A percentile compares a stretch with the other conserved stretches of the same genome.
phyloP scores from a whole-genome alignment of 805 yeast genomes.

The Schwanniomyces pseudopolymorphus region DNA sequence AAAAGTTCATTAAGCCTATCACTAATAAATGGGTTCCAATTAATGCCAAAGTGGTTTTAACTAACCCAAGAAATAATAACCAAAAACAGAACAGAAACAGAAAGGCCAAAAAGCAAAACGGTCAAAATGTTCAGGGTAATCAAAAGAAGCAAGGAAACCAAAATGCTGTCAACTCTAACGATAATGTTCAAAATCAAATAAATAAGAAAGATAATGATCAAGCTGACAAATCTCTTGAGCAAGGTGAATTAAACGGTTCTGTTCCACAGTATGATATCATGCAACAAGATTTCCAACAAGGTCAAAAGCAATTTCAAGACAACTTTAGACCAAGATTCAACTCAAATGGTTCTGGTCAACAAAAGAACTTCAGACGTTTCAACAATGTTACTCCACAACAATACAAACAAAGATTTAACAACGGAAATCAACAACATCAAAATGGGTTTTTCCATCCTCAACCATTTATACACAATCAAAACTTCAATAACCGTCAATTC shows the following conservation, averaged over 20 bases:
- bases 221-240: constrained; percentile 2
- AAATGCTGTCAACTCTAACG: not conserved
- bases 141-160: constrained; percentile 9
- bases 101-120: constrained; percentile 27
- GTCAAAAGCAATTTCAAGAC: constrained; percentile 10
- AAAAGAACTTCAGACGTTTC: constrained; percentile 29
- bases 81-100: constrained; percentile 23
- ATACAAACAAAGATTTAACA: constrained; percentile 16
- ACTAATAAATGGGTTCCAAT: constrained; percentile 48
- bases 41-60: constrained; percentile 41
- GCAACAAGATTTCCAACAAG: constrained; percentile 7
- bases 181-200: not conserved
- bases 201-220: constrained; percentile 4
- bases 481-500: constrained; percentile 27
- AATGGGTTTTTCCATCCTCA: constrained; percentile 35
- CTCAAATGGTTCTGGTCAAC: constrained; percentile 9
- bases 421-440: constrained; percentile 17
- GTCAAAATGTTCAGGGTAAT: constrained; percentile 5
- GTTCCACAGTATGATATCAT: constrained; percentile 1
- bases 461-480: constrained; percentile 24
- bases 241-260: constrained; percentile 4
- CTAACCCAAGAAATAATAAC: constrained; percentile 29
- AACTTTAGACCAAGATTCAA: constrained; percentile 11
- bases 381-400: constrained; percentile 17
- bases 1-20: constrained; percentile 41